These are phyloP conservation scores for Mariannaea elegans DNA, from an alignment of 2,329 filamentous ascomycete genomes.

Conservation along the genomic window DNA sequence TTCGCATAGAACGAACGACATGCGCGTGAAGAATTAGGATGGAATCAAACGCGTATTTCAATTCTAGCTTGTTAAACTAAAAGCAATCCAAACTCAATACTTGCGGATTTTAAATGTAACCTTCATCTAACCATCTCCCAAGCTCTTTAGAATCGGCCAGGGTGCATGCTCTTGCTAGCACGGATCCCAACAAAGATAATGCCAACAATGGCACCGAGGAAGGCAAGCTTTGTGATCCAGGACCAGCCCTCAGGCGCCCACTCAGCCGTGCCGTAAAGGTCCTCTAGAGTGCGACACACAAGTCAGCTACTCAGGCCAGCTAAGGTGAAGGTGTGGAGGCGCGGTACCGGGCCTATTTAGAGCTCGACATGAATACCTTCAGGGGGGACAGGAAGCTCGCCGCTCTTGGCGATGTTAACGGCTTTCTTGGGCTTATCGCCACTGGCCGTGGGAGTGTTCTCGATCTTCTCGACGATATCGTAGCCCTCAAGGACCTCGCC, in stretches of 20 bases:
- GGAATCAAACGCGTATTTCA: background rate
- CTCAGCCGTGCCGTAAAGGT: constrained; percentile 37
- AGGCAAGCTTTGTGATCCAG: constrained; percentile 32
- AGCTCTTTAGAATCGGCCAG: constrained; percentile 17
- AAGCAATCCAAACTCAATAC: background rate
- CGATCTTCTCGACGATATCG: constrained; percentile 81
- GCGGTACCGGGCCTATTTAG: constrained; percentile 59
- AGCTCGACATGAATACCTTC: constrained; percentile 96
- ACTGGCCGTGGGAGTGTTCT: constrained; percentile 71
- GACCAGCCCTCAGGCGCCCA: constrained; percentile 34
- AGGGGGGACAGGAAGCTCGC: constrained; percentile 82
- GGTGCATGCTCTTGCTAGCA: constrained; percentile 21
- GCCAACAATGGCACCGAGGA: constrained; percentile 34
- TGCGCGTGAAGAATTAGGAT: background rate
- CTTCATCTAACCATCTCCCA: background rate
- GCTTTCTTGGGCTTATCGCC: constrained; percentile 74
- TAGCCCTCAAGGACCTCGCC: constrained; percentile 89
- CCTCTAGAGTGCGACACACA: constrained; percentile 41
- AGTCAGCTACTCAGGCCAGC: constrained; percentile 46
- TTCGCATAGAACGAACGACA: no score
- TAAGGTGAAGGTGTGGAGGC: constrained; percentile 32
- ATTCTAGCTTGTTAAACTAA: background rate
- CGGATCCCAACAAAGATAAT: constrained; percentile 35
- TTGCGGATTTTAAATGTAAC: constrained; percentile 1
- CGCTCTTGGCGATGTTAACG: constrained; percentile 84